Evolutionary conservation across 768 basidiomycete species (phyloP).

Genomic region (Chalciporus sphaerocephalus): DNA sequence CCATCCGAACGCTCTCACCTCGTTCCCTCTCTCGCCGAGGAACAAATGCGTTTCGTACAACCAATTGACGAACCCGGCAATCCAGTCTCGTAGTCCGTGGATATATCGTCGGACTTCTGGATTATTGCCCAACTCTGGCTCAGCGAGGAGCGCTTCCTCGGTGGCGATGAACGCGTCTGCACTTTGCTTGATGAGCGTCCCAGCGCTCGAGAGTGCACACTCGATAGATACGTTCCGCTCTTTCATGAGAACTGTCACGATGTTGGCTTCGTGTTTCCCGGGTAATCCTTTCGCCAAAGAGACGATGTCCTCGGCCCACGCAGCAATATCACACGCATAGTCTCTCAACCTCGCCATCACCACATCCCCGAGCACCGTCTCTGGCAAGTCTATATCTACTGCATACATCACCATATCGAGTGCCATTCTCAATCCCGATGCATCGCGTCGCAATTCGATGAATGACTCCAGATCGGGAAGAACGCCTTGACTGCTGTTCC

Average conservation of each 20-base stretch:
- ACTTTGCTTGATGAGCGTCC: slow-evolving; percentile 25
- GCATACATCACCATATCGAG: slow-evolving; percentile 52
- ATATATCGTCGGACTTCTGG: slow-evolving; percentile 37
- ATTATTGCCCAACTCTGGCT: slow-evolving; percentile 12
- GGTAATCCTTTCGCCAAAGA: slow-evolving; percentile 48
- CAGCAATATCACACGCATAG: slow-evolving; percentile 46
- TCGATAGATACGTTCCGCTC: slow-evolving; percentile 44
- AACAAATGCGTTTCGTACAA: slow-evolving; percentile 59
- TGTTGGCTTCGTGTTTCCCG: slow-evolving; percentile 36
- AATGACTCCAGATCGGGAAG: slow-evolving; percentile 45
- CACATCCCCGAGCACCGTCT: slow-evolving; percentile 23
- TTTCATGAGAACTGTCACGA: slow-evolving; percentile 47
- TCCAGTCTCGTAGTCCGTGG: slow-evolving; percentile 50
- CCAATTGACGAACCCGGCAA: slow-evolving; percentile 61
- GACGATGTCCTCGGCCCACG: slow-evolving; percentile 57
- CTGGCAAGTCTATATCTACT: slow-evolving; percentile 41
- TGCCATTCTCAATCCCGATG: slow-evolving; percentile 46
- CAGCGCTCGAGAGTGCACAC: slow-evolving; percentile 35
- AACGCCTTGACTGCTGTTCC: slow-evolving; percentile 17
- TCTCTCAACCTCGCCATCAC: slow-evolving; percentile 34
- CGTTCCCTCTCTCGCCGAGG: slow-evolving; percentile 52
- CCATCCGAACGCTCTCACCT: slow-evolving; percentile 61
- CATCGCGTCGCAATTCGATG: slow-evolving; percentile 42
- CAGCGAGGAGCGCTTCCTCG: slow-evolving; percentile 20
- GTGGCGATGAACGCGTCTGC: slow-evolving; percentile 26